A percentile compares a stretch with the other conserved stretches of the same genome.
Conservation (phyloP, 805 yeast species). For the Kluyveromyces dobzhanskii region DNA sequence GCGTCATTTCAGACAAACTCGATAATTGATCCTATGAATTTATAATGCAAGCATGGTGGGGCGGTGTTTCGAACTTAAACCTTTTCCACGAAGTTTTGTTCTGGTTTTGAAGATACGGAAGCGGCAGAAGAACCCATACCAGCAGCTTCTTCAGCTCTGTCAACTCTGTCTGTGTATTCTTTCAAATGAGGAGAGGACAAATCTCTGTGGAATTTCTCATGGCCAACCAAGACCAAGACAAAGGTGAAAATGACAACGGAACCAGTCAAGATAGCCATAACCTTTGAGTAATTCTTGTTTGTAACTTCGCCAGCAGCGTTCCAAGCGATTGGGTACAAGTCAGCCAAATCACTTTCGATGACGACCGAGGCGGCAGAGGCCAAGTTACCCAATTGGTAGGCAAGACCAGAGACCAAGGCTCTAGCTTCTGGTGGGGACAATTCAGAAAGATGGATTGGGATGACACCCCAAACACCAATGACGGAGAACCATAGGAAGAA, state of each 20-base stretch:
- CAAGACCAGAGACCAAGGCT: slow-evolving; percentile 51
- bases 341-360: slow-evolving; percentile 58
- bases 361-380: slow-evolving; percentile 64
- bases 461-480: slow-evolving; percentile 70
- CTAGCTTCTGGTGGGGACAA: slow-evolving; percentile 57
- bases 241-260: slow-evolving; percentile 50
- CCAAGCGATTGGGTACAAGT: slow-evolving; percentile 43
- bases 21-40: too few relatives aligned
- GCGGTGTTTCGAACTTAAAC: background rate
- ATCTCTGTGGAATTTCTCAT: slow-evolving; percentile 41
- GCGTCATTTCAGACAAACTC: too few relatives aligned
- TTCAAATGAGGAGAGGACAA: slow-evolving; percentile 27
- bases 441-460: slow-evolving; percentile 59
- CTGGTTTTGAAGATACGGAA: slow-evolving; percentile 8
- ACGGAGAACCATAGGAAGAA: slow-evolving; percentile 60
- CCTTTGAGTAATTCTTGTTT: slow-evolving; percentile 50
- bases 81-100: slow-evolving; percentile 5
- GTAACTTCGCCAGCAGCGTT: slow-evolving; percentile 25
- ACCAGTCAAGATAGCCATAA: slow-evolving; percentile 63
- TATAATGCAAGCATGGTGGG: too few relatives aligned
- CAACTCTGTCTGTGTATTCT: slow-evolving; percentile 22
- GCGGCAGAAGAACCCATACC: slow-evolving; percentile 5
- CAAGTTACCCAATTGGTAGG: slow-evolving; percentile 63
- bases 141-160: slow-evolving; percentile 8
- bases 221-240: slow-evolving; percentile 44